Evolutionary conservation across 768 basidiomycete species (phyloP), one percentile per base, ranked within the genome.

Genomic region (Lentinula lateritia): DNA sequence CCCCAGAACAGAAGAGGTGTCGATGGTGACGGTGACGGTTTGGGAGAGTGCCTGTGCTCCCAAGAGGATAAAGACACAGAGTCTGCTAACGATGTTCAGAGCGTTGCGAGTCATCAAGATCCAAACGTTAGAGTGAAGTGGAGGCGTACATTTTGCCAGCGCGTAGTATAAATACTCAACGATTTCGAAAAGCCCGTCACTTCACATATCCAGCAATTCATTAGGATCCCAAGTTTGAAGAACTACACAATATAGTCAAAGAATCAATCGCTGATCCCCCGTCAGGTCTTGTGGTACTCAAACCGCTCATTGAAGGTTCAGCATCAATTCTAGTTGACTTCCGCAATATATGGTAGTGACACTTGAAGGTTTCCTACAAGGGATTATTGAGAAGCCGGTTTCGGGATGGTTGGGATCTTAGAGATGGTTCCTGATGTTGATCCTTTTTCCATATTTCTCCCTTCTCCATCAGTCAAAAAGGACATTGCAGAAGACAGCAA

Each of bases 191-290:
- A 7, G 9, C 23, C 46, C 20, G 23, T 8, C 20, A 48, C 9
- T 20, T 48, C 46, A 20, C 9, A 34, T 15, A 16, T 52, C 35
- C 32, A 23, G 32, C 50, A 35, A 52, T 36, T 32, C 50, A 36
- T 20, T 28, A 28, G 28, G 28, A 28, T 28, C 28, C 28, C 3
- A 28, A 20, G 23, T 48, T 48, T 7, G 20, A 23, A 35, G 13
- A 52, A 34, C 50, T 15, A 1, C 9, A 32, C 10, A 10, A 52
- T 52, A 34, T 34, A 35, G 20, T 16, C 50, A 35, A 5, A 52
- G 13, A 34, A 52, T 52, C 50, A 52, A 52, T 52, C 50, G 50
- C 50, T 52, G 50, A 52, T 52, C 35, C 50, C 50, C 50, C 16
- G 50, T 52, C 50, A 52, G 5, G 34, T 36, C 15, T 52, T 35